Evolutionary conservation across 2,329 filamentous ascomycete genomes (phyloP), one percentile per base, ranked within the genome.

Genomic region (Kalaharituber pfeilii): DNA sequence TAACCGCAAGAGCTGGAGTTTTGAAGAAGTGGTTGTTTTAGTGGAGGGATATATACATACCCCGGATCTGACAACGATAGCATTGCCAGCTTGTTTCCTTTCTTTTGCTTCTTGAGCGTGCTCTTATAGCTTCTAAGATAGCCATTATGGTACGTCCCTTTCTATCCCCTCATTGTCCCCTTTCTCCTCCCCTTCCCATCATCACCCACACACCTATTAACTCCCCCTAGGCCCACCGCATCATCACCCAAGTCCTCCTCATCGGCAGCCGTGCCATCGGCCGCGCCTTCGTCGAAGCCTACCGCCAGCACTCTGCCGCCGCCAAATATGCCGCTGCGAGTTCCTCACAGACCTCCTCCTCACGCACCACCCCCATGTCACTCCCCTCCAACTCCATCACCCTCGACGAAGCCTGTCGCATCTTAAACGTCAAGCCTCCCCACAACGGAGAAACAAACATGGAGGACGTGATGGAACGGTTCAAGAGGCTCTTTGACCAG

Each of bases 321-420:
- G 84, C 83, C 59, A 78, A 84, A 68, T 91, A 93, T 69, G 80
- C 82, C 63, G 81, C 81, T 61, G 79, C 84, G 52, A 69, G 75
- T 25, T 62, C 66, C 2, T 66, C 66, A 56, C 64, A 66, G 39
- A 67, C 64, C 56, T 66, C 75, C 58, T 74, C 79, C 26, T 78
- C 79, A 4, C 54, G 51, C 5, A 59, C 59, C 29, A n/a, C n/a
- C n/a, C n/a, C n/a, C n/a, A n/a, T n/a, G n/a, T n/a, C n/a, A n/a
- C 55, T 58, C 15, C 55, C 54, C 5, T 57, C 58, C 52, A 30
- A 55, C 20, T 85, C 87, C 66, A 82, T 96, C 70, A 91, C 87
- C 7, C 80, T 98, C 65, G 86, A 94, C 63, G 91, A 98, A 74
- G 91, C 91, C 53, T 96, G 87, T 78, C 86, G 87, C 71, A 95